Evolutionary conservation across 2,329 filamentous ascomycete genomes (phyloP).

Genomic region (Trichoderma sp.): DNA sequence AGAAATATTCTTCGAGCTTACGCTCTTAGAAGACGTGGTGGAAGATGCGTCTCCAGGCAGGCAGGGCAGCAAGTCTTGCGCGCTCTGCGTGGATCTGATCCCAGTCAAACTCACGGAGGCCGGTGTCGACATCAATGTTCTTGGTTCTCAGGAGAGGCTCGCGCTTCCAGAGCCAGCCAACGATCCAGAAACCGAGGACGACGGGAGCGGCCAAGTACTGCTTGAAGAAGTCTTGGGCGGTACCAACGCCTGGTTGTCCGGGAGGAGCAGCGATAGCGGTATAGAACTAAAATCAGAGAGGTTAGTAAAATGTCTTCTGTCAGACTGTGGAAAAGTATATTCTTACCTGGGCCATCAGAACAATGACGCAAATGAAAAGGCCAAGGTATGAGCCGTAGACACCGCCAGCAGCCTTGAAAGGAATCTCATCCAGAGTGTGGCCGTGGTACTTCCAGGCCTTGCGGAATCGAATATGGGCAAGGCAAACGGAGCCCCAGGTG

Average conservation of each 20-base stretch:
- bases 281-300: conserved; percentile 48
- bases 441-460: conserved; percentile 62
- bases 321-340: conserved; percentile 5
- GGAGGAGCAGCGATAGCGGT: conserved; percentile 49
- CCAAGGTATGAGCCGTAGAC: conserved; percentile 68
- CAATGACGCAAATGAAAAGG: conserved; percentile 58
- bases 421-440: conserved; percentile 55
- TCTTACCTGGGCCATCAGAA: conserved; percentile 58
- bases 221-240: conserved; percentile 58
- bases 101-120: conserved; percentile 68
- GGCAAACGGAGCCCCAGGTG: conserved; percentile 66
- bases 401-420: conserved; percentile 44
- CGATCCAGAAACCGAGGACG: conserved; percentile 59
- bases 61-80: conserved; percentile 54
- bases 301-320: conserved; percentile 18
- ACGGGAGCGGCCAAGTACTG: conserved; percentile 59
- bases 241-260: conserved; percentile 42
- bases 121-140: conserved; percentile 70
- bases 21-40: conserved; percentile 45
- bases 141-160: conserved; percentile 59
- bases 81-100: conserved; percentile 62
- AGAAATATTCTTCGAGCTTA: not conserved
- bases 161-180: conserved; percentile 69
- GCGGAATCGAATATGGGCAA: conserved; percentile 68
- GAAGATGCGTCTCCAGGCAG: conserved; percentile 52